Percentiles rank a stretch among this genome's conserved stretches.
Evolutionary conservation across 2,329 filamentous ascomycete species (phyloP).

Genomic region (Monilinia fructigena): DNA sequence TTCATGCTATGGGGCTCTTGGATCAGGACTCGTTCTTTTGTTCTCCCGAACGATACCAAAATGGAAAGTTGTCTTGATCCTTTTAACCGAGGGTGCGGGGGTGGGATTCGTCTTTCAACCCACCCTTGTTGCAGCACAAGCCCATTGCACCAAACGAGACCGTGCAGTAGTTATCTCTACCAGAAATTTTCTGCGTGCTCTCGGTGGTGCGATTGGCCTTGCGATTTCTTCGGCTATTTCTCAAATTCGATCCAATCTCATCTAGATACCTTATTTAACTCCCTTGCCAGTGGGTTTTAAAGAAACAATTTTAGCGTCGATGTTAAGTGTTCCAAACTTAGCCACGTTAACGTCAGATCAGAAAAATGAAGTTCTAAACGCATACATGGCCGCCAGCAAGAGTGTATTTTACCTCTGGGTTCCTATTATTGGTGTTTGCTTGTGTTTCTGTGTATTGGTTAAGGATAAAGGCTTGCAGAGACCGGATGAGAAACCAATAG

Average conservation of each 20-base stretch:
- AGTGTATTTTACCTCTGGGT: constrained; percentile 58
- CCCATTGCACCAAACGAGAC: constrained; percentile 55
- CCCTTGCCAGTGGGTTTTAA: constrained; percentile 30
- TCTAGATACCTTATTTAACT: constrained; percentile 23
- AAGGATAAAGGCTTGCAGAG: constrained; percentile 49
- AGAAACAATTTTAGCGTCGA: constrained; percentile 30
- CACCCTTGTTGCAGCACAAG: constrained; percentile 56
- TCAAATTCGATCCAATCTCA: constrained; percentile 39
- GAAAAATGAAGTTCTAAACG: constrained; percentile 45
- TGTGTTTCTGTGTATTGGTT: constrained; percentile 52
- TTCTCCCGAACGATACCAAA: constrained; percentile 48
- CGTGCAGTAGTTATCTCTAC: constrained; percentile 62
- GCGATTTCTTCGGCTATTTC: constrained; percentile 56
- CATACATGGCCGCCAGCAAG: constrained; percentile 54
- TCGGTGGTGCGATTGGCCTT: constrained; percentile 58
- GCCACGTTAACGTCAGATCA: constrained; percentile 24
- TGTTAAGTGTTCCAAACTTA: constrained; percentile 36
- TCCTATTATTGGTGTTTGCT: constrained; percentile 52
- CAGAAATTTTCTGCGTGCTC: constrained; percentile 60
- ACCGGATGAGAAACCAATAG: constrained; percentile 30
- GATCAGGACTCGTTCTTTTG: constrained; percentile 52
- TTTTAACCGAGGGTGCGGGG: constrained; percentile 52
- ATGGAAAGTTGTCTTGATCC: constrained; percentile 50
- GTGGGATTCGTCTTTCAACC: constrained; percentile 52
- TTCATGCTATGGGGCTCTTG: constrained; percentile 45